These are phyloP conservation scores for Linderina pennispora DNA, from an alignment of 192 early-diverging fungal genomes.

Conservation along the genomic window DNA sequence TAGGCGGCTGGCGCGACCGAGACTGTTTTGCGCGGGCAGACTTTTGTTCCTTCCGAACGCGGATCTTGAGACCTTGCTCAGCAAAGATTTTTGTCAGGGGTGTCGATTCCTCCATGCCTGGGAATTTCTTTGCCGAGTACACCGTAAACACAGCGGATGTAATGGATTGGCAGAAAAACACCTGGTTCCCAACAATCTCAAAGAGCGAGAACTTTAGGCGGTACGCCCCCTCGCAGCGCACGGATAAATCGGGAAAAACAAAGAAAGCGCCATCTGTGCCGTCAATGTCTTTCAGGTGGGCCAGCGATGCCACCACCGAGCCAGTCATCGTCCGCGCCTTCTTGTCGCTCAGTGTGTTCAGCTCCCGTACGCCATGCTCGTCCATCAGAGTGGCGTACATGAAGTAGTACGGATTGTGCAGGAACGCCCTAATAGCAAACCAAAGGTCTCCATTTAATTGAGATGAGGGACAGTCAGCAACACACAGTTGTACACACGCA, in stretches of 20 bases:
- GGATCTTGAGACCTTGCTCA: slow-evolving; percentile 92
- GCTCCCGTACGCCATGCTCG: slow-evolving; percentile 74
- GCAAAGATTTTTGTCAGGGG: slow-evolving; percentile 86
- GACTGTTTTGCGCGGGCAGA: slow-evolving; percentile 32
- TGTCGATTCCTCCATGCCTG: slow-evolving; percentile 95
- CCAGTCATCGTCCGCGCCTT: slow-evolving; percentile 90
- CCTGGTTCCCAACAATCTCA: slow-evolving; percentile 82
- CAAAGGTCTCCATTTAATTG: too few species aligned
- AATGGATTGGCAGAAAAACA: slow-evolving; percentile 86
- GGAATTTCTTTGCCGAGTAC: slow-evolving; percentile 93
- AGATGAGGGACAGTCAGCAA: too few species aligned
- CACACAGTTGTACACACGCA: too few species aligned
- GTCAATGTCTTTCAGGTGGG: slow-evolving; percentile 83
- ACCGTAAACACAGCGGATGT: slow-evolving; percentile 81
- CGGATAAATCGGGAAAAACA: slow-evolving; percentile 93
- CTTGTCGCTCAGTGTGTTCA: slow-evolving; percentile 83
- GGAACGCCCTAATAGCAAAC: slow-evolving; percentile 40
- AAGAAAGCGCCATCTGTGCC: slow-evolving; percentile 89
- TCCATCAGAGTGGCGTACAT: slow-evolving; percentile 92
- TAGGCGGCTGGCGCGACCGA: slow-evolving; percentile 41
- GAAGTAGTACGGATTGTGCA: slow-evolving; percentile 91
- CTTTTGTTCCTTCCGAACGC: slow-evolving; percentile 82
- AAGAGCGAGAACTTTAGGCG: slow-evolving; percentile 81
- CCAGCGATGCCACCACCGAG: slow-evolving; percentile 88
- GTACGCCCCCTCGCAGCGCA: slow-evolving; percentile 90